Base-by-base conservation (phyloP, 139 green algal species). In the Chlamydomonas incerta region DNA sequence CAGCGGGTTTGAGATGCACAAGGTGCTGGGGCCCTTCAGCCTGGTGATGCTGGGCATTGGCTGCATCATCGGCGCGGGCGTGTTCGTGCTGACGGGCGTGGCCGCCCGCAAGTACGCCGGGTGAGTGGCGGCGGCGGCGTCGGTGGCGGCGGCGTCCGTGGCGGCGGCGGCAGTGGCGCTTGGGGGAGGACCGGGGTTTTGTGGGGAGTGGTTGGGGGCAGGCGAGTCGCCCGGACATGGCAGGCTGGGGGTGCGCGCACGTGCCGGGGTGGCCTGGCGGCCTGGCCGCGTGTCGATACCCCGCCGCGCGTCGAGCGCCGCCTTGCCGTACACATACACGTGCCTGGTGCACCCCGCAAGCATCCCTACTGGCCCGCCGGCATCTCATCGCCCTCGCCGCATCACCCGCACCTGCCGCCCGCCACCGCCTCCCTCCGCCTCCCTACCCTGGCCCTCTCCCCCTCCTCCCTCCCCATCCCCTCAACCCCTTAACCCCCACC, bases 31-130 rank as follows among this genome's bases (percentile, higher is more conserved):
- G 17, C 24, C 80, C 3, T 77, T 90, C 52, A 72, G 83, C 71
- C 81, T 95, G 13, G 79, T 90, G 1, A 89, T 96, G 82, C 87
- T 98, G 8, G 95, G 96, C 62, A 92, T 98, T 11, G 96, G 96
- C 6, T 91, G 87, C 47, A 97, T 97, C 74, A 89, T 99, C 23
- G 96, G 96, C 10, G 96, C 96, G n/a, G 96, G 96, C 46, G 93
- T 98, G 6, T 97, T 98, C 77, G 96, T 99, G 31, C 81, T 98
- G 13, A 97, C 93, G 1, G 96, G 96, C 29, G 93, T 96, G 26
- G 96, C 93, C 0, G 93, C 96, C 1, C 75, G 73, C 3, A 86
- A 95, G 20, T 83, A 92, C 68, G 91, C 92, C 1, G 92, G 94
- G 90, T 93, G 41, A 73, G 73, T 60, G 2, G 15, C 11, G 52